Evolutionary conservation across 306 rosid genomes (phyloP).

Genomic region (Gynostemma pentaphyllum): DNA sequence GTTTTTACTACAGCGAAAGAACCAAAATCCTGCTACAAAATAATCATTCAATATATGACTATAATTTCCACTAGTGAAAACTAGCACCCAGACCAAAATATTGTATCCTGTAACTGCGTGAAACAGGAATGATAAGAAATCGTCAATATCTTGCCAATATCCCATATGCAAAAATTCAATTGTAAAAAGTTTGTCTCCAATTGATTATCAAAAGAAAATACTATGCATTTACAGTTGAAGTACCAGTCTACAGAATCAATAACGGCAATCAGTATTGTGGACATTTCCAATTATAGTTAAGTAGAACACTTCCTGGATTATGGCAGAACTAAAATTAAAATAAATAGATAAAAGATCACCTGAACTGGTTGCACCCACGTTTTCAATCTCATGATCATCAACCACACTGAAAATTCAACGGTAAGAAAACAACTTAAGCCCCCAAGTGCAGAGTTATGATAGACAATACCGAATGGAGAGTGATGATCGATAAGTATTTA

Average conservation of each 20-base stretch:
- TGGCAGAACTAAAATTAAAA: background rate
- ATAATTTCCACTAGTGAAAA: background rate
- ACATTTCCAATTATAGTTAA: background rate
- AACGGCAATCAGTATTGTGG: background rate
- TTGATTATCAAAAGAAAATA: background rate
- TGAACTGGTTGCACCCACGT: constrained; percentile 25
- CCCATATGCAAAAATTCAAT: background rate
- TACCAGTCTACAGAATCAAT: background rate
- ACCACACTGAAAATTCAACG: constrained; percentile 48
- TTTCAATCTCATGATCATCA: constrained; percentile 40
- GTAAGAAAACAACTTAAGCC: constrained; percentile 1
- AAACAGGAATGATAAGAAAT: too few relatives aligned
- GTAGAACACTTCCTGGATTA: background rate
- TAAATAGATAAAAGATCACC: constrained; percentile 32
- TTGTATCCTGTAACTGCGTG: background rate
- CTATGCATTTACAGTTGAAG: background rate
- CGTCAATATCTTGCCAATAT: too few relatives aligned
- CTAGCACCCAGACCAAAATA: background rate
- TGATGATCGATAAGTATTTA: too few relatives aligned
- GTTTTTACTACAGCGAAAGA: background rate
- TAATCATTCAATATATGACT: background rate
- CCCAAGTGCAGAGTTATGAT: background rate
- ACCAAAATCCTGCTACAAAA: background rate
- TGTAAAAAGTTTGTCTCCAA: background rate
- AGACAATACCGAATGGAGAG: background rate